These are phyloP conservation scores for Ajuga chamaepitys DNA, from an alignment of 257 asterid genomes.

Conservation along the genomic window DNA sequence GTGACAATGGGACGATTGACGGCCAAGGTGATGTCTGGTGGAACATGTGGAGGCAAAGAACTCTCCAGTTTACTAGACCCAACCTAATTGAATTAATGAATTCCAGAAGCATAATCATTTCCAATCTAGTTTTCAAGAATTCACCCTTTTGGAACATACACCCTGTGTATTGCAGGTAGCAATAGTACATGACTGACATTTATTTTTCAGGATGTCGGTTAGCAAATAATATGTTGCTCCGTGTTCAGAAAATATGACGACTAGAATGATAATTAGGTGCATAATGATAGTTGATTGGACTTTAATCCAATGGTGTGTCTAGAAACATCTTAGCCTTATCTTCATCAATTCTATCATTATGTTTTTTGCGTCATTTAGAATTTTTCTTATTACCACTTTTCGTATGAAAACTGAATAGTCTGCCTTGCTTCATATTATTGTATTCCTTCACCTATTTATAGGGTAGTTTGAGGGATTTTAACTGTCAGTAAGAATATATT, in stretches of 20 bases:
- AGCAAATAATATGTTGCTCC: neutral
- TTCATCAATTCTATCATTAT: neutral
- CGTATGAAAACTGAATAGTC: too few relatives aligned
- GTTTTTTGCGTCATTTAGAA: neutral
- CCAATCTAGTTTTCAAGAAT: constrained; percentile 44
- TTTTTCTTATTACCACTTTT: neutral
- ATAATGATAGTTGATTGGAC: neutral
- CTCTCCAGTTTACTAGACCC: constrained; percentile 54
- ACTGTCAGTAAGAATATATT: neutral
- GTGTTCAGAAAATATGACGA: neutral
- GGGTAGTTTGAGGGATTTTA: neutral
- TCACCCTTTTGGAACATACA: constrained; percentile 72
- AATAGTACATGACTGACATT: neutral
- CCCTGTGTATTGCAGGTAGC: constrained; percentile 71
- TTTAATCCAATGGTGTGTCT: neutral
- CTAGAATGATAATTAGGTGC: neutral
- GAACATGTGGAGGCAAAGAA: constrained; percentile 63
- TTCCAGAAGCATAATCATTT: constrained; percentile 43
- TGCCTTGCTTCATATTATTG: neutral
- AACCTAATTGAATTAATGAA: constrained; percentile 45
- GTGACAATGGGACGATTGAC: constrained; percentile 75
- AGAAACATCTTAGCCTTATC: neutral
- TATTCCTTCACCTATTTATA: neutral
- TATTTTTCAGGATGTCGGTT: neutral
- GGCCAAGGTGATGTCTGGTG: constrained; percentile 76